These are phyloP conservation scores for Gomphus bonarii DNA, from an alignment of 1,284 basidiomycete species.

Conservation along the genomic window DNA sequence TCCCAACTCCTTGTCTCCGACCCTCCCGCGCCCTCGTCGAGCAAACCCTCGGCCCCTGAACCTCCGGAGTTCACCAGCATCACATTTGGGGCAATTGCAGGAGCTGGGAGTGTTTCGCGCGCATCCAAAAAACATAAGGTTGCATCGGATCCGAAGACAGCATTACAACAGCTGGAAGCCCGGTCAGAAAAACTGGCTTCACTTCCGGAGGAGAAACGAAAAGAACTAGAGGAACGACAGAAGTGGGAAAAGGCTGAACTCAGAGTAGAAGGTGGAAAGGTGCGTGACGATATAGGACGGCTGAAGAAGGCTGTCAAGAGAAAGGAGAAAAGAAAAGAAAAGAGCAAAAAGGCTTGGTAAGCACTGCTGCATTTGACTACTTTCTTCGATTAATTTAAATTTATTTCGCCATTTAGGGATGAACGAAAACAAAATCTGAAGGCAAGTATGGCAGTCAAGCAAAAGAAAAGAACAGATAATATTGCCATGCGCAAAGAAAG, in stretches of 20 bases:
- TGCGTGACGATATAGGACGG: constrained; percentile 70
- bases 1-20: constrained; percentile 67
- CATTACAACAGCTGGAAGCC: constrained; percentile 67
- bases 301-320: constrained; percentile 87
- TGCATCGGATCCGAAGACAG: constrained; percentile 73
- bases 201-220: constrained; percentile 72
- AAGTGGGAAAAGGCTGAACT: constrained; percentile 84
- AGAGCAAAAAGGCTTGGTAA: constrained; percentile 78
- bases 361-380: constrained; percentile 21
- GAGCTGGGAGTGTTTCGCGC: constrained; percentile 21
- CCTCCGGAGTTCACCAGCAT: constrained; percentile 46
- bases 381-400: not conserved
- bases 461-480: constrained; percentile 86
- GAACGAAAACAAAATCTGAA: constrained; percentile 73
- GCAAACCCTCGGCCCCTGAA: constrained; percentile 22
- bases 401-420: constrained; percentile 39
- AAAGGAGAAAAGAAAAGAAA: constrained; percentile 79
- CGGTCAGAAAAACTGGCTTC: constrained; percentile 64
- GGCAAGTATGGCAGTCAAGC: constrained; percentile 65
- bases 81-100: constrained; percentile 58
- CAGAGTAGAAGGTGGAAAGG: constrained; percentile 76
- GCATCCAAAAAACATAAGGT: constrained; percentile 49
- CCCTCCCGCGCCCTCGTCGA: constrained; percentile 18
- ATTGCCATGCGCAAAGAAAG: constrained; percentile 75
- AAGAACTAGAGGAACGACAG: constrained; percentile 65